Evolutionary conservation across 169 alveolate species (phyloP).

Genomic region (Babesia bovis): DNA sequence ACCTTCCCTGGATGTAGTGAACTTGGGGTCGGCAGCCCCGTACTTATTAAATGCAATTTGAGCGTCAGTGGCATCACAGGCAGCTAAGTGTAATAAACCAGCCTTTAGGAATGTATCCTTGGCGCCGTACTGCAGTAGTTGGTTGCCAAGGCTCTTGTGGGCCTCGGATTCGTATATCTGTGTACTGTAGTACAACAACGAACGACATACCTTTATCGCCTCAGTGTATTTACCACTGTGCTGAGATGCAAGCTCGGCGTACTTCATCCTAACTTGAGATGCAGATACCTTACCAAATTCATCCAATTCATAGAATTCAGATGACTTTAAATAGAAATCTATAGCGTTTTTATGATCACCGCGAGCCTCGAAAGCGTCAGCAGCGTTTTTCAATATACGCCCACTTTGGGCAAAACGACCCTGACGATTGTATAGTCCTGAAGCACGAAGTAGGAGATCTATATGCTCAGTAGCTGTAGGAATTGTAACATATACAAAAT

Average conservation of each 20-base stretch:
- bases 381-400: constrained; percentile 62
- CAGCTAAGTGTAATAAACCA: constrained; percentile 48
- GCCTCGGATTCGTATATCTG: constrained; percentile 74
- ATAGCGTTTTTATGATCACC: constrained; percentile 62
- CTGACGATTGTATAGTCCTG: constrained; percentile 61
- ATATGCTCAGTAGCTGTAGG: constrained; percentile 46
- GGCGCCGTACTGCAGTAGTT: constrained; percentile 72
- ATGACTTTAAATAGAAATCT: constrained; percentile 68
- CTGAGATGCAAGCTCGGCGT: constrained; percentile 69
- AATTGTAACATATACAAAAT: not conserved
- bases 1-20: constrained; percentile 56
- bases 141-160: constrained; percentile 61
- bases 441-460: constrained; percentile 67
- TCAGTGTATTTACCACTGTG: constrained; percentile 30
- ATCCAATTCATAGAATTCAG: constrained; percentile 76
- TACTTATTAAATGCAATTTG: constrained; percentile 55
- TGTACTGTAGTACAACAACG: not conserved
- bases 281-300: constrained; percentile 73
- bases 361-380: constrained; percentile 64
- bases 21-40: constrained; percentile 36
- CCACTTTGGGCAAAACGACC: constrained; percentile 78
- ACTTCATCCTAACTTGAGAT: constrained; percentile 68
- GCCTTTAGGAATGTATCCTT: constrained; percentile 74
- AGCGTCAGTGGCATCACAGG: constrained; percentile 59
- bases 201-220: constrained; percentile 28